phyloP scores from a whole-genome alignment of 2,329 filamentous ascomycete species.

The Beauveria medogensis region DNA sequence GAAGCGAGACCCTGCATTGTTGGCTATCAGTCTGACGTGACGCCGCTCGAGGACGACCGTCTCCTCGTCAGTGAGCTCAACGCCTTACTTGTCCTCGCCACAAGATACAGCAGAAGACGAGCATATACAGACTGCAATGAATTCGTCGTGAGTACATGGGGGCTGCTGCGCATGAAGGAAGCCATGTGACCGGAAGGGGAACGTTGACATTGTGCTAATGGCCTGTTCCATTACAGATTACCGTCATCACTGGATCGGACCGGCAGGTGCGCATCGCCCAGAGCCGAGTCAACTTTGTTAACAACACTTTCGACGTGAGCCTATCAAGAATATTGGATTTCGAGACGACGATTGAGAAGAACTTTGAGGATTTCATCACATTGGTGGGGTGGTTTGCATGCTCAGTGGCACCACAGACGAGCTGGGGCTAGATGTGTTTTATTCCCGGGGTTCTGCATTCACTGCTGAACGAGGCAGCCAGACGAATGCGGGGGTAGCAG shows the following conservation, averaged over 20 bases:
- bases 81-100: not conserved
- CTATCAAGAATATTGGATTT: not conserved
- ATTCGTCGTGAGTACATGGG: not conserved
- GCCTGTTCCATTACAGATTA: not conserved
- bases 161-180: not conserved
- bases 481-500: too few species aligned
- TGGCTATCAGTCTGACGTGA: not conserved
- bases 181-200: not conserved
- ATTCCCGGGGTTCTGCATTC: too few species aligned
- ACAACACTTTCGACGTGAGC: not conserved
- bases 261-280: not conserved
- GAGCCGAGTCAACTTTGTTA: not conserved
- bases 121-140: not conserved
- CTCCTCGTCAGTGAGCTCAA: not conserved
- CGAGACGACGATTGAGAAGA: not conserved
- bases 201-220: not conserved
- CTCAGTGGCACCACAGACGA: not conserved
- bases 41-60: not conserved
- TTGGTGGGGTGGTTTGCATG: not conserved
- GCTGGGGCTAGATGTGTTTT: not conserved
- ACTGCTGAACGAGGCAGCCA: too few species aligned
- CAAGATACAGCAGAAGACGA: not conserved
- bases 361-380: not conserved
- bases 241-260: not conserved
- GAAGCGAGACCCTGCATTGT: not conserved